phyloP scores from a whole-genome alignment of 352 stramenopile species.

The Globisporangium yorkense region DNA sequence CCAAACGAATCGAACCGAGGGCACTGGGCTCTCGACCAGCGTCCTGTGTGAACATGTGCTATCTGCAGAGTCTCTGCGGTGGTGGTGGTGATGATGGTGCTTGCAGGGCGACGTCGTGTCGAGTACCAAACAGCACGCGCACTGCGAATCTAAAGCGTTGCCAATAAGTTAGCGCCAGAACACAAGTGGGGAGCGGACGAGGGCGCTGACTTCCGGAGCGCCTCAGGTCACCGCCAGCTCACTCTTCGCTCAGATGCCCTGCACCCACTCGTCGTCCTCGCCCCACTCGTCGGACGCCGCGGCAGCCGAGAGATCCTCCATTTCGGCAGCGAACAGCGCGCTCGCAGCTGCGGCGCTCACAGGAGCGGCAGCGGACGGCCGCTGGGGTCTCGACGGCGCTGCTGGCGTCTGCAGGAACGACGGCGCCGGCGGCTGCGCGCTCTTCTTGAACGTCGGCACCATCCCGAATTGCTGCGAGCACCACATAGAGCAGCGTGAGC shows the following conservation, averaged over 20 bases:
- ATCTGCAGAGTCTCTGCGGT: not conserved
- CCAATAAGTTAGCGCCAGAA: slow-evolving; percentile 3
- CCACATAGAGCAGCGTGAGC: not conserved
- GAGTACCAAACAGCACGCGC: not conserved
- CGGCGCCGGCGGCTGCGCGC: slow-evolving; percentile 26
- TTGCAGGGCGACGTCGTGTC: not conserved
- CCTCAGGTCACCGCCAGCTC: slow-evolving; percentile 2
- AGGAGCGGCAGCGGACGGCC: slow-evolving; percentile 9
- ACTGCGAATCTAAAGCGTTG: not conserved
- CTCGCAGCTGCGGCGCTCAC: slow-evolving; percentile 27
- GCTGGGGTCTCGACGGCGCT: slow-evolving; percentile 12
- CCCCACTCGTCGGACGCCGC: slow-evolving; percentile 54
- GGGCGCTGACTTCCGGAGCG: not conserved
- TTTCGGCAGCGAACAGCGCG: slow-evolving; percentile 55
- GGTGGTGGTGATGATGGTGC: not conserved
- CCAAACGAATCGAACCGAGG: not conserved
- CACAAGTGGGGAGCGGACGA: not conserved
- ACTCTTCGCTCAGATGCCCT: slow-evolving; percentile 34
- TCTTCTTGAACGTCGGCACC: slow-evolving; percentile 74
- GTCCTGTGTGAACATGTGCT: not conserved
- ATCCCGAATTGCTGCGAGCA: slow-evolving; percentile 75
- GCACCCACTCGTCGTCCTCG: slow-evolving; percentile 80
- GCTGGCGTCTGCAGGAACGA: slow-evolving; percentile 13
- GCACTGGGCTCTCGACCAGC: too few relatives aligned
- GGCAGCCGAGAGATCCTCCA: slow-evolving; percentile 49